Conservation (phyloP, 768 basidiomycete genomes). For the Rhizopogon vinicolor region DNA sequence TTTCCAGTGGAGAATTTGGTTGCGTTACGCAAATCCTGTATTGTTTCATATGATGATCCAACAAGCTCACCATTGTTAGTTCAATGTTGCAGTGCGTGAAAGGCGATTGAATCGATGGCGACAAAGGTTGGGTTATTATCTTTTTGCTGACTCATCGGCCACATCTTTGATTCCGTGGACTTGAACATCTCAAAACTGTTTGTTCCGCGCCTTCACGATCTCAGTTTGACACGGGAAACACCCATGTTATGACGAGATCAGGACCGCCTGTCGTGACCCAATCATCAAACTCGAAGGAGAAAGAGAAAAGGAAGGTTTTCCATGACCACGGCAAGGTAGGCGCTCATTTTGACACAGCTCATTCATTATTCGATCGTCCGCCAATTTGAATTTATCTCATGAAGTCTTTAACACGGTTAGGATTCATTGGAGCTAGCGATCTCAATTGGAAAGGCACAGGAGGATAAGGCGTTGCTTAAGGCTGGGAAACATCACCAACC, state of each 20-base stretch:
- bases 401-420: conserved; percentile 23
- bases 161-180: conserved; percentile 16
- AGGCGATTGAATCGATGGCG: not conserved
- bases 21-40: conserved; percentile 6
- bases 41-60: conserved; percentile 3
- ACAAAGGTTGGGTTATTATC: conserved; percentile 2
- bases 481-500: conserved; percentile 34
- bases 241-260: conserved; percentile 22
- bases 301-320: conserved; percentile 22
- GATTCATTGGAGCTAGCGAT: conserved; percentile 44
- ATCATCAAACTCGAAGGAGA: conserved; percentile 20
- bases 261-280: conserved; percentile 13
- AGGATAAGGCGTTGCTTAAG: conserved; percentile 38
- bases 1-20: conserved; percentile 14
- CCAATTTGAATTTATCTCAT: conserved; percentile 13
- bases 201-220: conserved; percentile 2
- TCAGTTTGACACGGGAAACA: not conserved
- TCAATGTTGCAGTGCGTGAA: not conserved
- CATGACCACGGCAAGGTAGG: conserved; percentile 29
- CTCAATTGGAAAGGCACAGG: conserved; percentile 41
- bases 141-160: conserved; percentile 18
- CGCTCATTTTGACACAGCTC: conserved; percentile 6
- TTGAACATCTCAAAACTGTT: not conserved
- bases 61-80: not conserved
- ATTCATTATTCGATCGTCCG: conserved; percentile 7